Evolutionary conservation across 2,329 filamentous ascomycete genomes (phyloP).

Genomic region (Metarhizium robertsii): DNA sequence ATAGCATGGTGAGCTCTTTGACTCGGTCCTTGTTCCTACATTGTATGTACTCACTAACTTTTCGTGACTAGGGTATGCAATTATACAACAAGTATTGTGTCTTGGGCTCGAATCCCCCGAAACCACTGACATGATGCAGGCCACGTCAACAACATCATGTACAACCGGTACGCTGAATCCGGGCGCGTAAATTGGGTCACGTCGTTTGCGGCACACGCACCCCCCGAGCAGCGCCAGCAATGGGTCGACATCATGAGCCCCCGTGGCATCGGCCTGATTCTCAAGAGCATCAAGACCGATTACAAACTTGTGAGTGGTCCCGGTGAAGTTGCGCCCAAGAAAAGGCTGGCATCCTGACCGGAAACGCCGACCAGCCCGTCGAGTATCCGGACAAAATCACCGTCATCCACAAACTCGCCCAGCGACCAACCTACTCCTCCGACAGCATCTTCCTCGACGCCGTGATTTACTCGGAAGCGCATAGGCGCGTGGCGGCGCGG

Average conservation of each 20-base stretch:
- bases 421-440: constrained; percentile 31
- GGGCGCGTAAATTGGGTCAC: constrained; percentile 69
- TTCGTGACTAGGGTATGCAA: neutral
- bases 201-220: constrained; percentile 56
- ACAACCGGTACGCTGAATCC: constrained; percentile 76
- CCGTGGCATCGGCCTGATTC: constrained; percentile 60
- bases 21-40: neutral
- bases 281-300: constrained; percentile 70
- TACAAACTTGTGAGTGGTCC: constrained; percentile 69
- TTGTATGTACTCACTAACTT: neutral
- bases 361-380: constrained; percentile 52
- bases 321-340: too few species aligned
- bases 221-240: constrained; percentile 47
- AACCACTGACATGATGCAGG: constrained; percentile 9
- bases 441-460: constrained; percentile 49
- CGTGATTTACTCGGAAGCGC: constrained; percentile 64
- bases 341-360: neutral
- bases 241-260: constrained; percentile 66
- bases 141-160: constrained; percentile 82
- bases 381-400: constrained; percentile 74
- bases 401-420: constrained; percentile 68
- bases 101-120: neutral
- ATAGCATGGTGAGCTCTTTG: constrained; percentile 41
- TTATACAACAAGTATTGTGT: too few species aligned
- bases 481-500: constrained; percentile 62